Base-by-base conservation (phyloP, 1,139 yeast genomes). In the Debaryomyces psychrophilus region DNA sequence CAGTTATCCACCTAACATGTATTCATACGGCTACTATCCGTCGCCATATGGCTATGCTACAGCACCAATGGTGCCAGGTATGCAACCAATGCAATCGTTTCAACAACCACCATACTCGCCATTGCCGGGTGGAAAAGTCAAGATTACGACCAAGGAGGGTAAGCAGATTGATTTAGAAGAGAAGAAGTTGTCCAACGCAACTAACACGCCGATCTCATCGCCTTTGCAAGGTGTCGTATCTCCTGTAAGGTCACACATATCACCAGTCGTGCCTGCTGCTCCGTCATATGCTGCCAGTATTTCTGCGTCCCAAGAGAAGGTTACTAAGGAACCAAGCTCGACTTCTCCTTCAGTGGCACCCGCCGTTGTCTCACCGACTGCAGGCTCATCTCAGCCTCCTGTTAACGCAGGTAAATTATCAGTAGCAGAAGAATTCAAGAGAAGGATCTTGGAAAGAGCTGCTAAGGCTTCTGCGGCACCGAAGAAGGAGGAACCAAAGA, bases 81-180 rank as follows among this genome's bases (percentile, higher is more conserved):
- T 52, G 12, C 48, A 46, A 20, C 50, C 55, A 15, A 48, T 47
- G 44, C 50, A 46, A 26, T 44, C 48, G n/a, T 49, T 47, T 41
- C 48, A 49, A 26, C 50, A 45, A 28, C 50, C 47, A 33, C 47
- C 52, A 14, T 54, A 40, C 40, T 54, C 46, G 47, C 56, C 45
- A 38, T 47, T 43, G 38, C 51, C 51, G 8, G 50, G 55, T 27
- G 62, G 62, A 38, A 65, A 57, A 50, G 55, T 73, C 26, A 73
- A 67, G 53, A 65, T 75, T 50, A 73, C 79, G 44, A 76, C 73
- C 48, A 73, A 70, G 55, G 78, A 73, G 43, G 80, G 80, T n/a
- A 73, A 68, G 50, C 74, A 67, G 39, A 68, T 74, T 44, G 77
- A 74, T 52, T 71, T 73, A 52, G 79, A 74, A 46, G 77, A 71